Evolutionary conservation across 129 eudicot species (phyloP), one percentile per base, ranked within the genome.

Genomic region (Centrapalus pauciflorus): DNA sequence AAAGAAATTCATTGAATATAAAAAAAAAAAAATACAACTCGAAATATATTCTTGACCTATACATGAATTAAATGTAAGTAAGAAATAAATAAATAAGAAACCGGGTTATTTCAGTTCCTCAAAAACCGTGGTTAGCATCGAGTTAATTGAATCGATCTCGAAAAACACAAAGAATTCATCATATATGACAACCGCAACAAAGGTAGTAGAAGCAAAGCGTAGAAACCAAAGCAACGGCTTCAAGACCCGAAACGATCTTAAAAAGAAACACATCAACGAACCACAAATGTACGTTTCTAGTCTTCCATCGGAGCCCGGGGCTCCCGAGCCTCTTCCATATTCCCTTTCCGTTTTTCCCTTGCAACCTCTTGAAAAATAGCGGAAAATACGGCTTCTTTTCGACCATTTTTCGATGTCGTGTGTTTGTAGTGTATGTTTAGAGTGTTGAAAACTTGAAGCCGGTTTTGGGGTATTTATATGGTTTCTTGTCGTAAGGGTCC

Each of bases 151-250:
- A 3, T 14, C 52, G 50, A 41, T 3, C 19, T 12, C 50, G 14
- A n/a, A n/a, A n/a, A n/a, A n/a, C n/a, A n/a, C 64, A 32, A 29
- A 4, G 64, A 13, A n/a, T 3, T 23, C 7, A 32, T 80, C 78
- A 89, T 17, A 85, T 13, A 7, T 68, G 76, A 37, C 93, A 80
- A 13, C 96, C 96, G 49, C 93, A 89, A 48, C 82, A 82, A 29
- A 89, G 84, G 80, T 64, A 89, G 85, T 77, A 85, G 71, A 85
- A 74, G 60, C 80, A 71, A 56, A 89, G 82, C 9, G 79, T 66
- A 0, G 90, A 78, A 3, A 80, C 87, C 78, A 89, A 35, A 67
- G 71, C 69, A 1, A 85, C 65, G 1, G 87, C 85, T 52, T 89
- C 93, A 2, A 73, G 73, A 43, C 25, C 74, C 33, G 82, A 89